Percentiles rank a stretch among this genome's conserved stretches.
Evolutionary conservation across 1,284 basidiomycete species (phyloP).

Genomic region (Cryptococcus hybrid): DNA sequence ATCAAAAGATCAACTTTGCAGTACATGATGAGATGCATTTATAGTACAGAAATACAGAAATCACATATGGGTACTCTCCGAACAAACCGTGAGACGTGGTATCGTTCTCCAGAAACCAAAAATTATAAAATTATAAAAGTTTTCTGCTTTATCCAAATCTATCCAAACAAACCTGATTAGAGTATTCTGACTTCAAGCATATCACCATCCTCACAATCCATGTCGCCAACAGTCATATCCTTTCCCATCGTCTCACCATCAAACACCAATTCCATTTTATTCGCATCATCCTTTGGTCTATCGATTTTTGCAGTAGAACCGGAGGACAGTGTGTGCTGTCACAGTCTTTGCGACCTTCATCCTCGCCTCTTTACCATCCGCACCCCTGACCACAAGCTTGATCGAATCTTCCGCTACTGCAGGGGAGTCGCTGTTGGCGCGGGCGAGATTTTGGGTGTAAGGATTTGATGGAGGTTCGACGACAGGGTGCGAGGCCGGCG

Average conservation of each 20-base stretch:
- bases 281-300: constrained; percentile 5
- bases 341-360: constrained; percentile 5
- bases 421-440: not conserved
- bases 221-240: constrained; percentile 17
- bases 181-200: constrained; percentile 21
- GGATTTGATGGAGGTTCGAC: not conserved
- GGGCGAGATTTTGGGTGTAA: not conserved
- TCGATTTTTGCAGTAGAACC: constrained; percentile 19
- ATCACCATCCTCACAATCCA: constrained; percentile 33
- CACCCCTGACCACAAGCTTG: constrained; percentile 1
- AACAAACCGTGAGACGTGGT: too few relatives aligned
- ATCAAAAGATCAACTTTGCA: not conserved
- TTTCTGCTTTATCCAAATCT: not conserved
- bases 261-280: constrained; percentile 16
- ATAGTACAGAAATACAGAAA: not conserved
- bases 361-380: constrained; percentile 1
- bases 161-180: not conserved
- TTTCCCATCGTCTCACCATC: constrained; percentile 27
- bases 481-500: not conserved
- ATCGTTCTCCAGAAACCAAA: too few relatives aligned
- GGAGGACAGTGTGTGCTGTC: constrained; percentile 8
- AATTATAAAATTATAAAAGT: not conserved
- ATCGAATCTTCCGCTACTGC: not conserved
- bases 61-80: too few relatives aligned
- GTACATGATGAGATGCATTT: not conserved